Evolutionary conservation across 495 filamentous ascomycete species (phyloP), one percentile per base, ranked within the genome.

Genomic region (Lindgomyces ingoldianus): DNA sequence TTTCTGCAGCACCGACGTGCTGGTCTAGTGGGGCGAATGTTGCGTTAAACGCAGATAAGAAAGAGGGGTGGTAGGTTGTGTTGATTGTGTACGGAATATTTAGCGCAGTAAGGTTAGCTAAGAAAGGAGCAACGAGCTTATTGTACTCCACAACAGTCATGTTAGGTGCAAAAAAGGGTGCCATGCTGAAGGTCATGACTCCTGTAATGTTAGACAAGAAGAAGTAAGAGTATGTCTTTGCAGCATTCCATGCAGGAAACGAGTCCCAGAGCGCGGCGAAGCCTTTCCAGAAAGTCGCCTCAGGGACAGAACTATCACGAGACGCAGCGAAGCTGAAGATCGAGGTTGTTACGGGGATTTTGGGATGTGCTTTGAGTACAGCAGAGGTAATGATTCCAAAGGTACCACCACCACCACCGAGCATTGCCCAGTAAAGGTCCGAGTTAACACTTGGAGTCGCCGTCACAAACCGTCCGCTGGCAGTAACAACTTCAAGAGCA

Each of bases 401-500:
- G 2, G 65, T 69, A 11, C 44, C 14, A 1, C 65, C 65, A 18
- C 65, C 65, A 30, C 65, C 65, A 12, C 65, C 65, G 14, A 60
- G 60, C 9, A 69, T 22, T 25, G 65, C 65, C 60, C 60, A 69
- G 65, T 52, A 69, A n/a, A 69, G 47, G n/a, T 69, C 65, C 1
- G 60, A 14, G 24, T 59, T 55, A 9, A 22, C 4, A 1, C n/a
- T 41, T 19, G 46, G 21, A 12, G 24, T 36, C 26, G 50, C 55
- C 18, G 53, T 59, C 1, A 64, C 53, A 30, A 54, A 56, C 12
- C 21, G 29, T 11, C 65, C 65, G 19, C 30, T 45, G 10, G 65
- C 29, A 25, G 47, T 48, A 14, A 69, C 61, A 4, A 52, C 24
- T 3, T 50, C 36, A 11, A 69, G 46, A 8, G 30, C 36, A 14